A percentile compares a stretch with the other conserved stretches of the same genome.
Evolutionary conservation across 2,329 filamentous ascomycete genomes (phyloP).

Genomic region (Fusarium dlaminii): DNA sequence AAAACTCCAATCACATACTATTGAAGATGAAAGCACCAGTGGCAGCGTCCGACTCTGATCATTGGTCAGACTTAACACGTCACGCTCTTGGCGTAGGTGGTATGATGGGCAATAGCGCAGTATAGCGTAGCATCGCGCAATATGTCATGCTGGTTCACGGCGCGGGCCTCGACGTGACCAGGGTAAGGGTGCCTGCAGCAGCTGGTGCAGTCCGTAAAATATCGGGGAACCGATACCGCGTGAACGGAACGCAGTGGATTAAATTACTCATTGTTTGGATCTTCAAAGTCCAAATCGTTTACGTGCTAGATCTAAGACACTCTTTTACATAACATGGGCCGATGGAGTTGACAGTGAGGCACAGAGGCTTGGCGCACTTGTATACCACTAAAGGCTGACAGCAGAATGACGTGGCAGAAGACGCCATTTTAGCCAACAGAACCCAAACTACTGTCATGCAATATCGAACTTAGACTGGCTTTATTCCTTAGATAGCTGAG

Average conservation of each 20-base stretch:
- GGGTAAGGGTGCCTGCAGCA: not conserved
- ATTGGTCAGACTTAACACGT: not conserved
- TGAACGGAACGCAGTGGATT: not conserved
- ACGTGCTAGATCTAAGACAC: not conserved
- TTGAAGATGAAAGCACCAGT: not conserved
- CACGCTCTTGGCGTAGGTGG: not conserved
- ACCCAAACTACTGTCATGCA: not conserved
- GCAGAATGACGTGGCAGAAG: not conserved
- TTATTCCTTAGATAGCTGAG: not conserved
- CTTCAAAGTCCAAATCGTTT: not conserved
- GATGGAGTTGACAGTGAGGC: not conserved
- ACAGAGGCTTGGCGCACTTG: not conserved
- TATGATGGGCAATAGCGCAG: not conserved
- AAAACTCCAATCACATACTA: not conserved
- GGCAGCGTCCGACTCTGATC: not conserved
- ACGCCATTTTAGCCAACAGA: not conserved
- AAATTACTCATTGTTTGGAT: not conserved
- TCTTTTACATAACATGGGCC: not conserved
- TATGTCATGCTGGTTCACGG: not conserved
- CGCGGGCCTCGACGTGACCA: not conserved
- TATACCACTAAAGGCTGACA: not conserved
- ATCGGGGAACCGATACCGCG: not conserved
- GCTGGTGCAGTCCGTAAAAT: not conserved
- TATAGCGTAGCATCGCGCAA: not conserved
- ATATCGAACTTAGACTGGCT: not conserved